Conservation (phyloP, 176 grass and related monocot species). For the Triticum monococcum region DNA sequence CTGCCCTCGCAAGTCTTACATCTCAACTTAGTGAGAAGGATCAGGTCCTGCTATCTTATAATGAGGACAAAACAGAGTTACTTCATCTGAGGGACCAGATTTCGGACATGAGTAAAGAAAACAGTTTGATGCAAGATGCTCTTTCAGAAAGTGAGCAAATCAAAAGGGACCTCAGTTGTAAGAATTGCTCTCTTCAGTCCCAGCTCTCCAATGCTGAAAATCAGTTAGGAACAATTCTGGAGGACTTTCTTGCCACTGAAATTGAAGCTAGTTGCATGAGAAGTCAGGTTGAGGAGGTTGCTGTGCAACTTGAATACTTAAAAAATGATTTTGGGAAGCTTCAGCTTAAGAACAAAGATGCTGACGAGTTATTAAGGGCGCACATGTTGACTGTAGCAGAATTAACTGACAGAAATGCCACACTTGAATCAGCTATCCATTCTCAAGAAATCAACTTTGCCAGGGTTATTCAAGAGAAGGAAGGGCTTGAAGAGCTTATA, state of each 20-base stretch:
- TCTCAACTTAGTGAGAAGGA: conserved; percentile 70
- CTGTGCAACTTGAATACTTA: conserved; percentile 44
- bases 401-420: conserved; percentile 52
- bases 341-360: conserved; percentile 40
- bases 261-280: conserved; percentile 70
- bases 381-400: conserved; percentile 46
- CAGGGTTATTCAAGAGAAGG: conserved; percentile 48
- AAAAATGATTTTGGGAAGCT: conserved; percentile 57
- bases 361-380: conserved; percentile 28
- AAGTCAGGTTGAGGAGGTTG: conserved; percentile 51
- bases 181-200: conserved; percentile 40
- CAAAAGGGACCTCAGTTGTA: conserved; percentile 43
- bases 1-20: conserved; percentile 55
- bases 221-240: conserved; percentile 48
- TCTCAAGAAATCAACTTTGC: conserved; percentile 42
- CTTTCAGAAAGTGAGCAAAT: conserved; percentile 63
- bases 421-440: conserved; percentile 39
- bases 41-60: conserved; percentile 61
- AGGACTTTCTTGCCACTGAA: conserved; percentile 64
- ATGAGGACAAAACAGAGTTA: conserved; percentile 64
- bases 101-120: conserved; percentile 54
- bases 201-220: conserved; percentile 55
- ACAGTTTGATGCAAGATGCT: conserved; percentile 67
- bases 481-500: conserved; percentile 39
- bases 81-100: conserved; percentile 48